These are phyloP conservation scores for Phytophthora uliginosa DNA, from an alignment of 352 stramenopile genomes.

Conservation along the genomic window DNA sequence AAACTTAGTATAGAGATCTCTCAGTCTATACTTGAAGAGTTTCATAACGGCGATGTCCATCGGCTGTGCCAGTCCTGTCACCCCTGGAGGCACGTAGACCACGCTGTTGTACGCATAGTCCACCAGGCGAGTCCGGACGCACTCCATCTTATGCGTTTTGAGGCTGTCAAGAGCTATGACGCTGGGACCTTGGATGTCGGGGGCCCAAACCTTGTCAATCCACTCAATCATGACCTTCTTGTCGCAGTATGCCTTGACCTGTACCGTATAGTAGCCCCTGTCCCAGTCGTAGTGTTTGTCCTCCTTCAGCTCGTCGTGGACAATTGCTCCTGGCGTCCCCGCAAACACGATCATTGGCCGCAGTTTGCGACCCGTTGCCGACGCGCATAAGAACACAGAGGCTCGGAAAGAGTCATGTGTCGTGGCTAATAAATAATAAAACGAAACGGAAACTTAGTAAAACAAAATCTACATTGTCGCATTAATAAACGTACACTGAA, in stretches of 20 bases:
- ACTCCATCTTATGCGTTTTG: conserved; percentile 7
- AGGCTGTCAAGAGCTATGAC: background rate
- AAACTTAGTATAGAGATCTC: too few relatives aligned
- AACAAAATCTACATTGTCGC: background rate
- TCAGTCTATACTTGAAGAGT: too few relatives aligned
- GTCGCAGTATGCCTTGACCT: conserved; percentile 15
- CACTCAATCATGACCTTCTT: conserved; percentile 5
- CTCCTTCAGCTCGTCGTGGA: conserved; percentile 6
- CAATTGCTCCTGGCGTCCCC: conserved; percentile 4
- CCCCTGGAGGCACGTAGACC: too few relatives aligned
- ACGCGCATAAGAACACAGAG: conserved; percentile 18
- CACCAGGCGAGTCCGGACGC: too few relatives aligned
- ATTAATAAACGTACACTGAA: conserved; percentile 17
- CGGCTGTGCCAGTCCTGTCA: too few relatives aligned
- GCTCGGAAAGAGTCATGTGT: conserved; percentile 19
- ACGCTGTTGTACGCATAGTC: too few relatives aligned
- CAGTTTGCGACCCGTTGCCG: conserved; percentile 4
- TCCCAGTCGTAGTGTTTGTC: conserved; percentile 1
- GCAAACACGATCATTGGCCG: conserved; percentile 15
- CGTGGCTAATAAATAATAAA: background rate
- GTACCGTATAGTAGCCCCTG: conserved; percentile 8
- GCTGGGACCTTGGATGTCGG: conserved; percentile 6
- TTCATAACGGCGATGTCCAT: too few relatives aligned
- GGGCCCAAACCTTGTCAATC: conserved; percentile 14
- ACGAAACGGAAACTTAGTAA: background rate